Evolutionary conservation across 208 protist species (phyloP), one percentile per base, ranked within the genome.

Genomic region (Wallacemonas sp.): DNA sequence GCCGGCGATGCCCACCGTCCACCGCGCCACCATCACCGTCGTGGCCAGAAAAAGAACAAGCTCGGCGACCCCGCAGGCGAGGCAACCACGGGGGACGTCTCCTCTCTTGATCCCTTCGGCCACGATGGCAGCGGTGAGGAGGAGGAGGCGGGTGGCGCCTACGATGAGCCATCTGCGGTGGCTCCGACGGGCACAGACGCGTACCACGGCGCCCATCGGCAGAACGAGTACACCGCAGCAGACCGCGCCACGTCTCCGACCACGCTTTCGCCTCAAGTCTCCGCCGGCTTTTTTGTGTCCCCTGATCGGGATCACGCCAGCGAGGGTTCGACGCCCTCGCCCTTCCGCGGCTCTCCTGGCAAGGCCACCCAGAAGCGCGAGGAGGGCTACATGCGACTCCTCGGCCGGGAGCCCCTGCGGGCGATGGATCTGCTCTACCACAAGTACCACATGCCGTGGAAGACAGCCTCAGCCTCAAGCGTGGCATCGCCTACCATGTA

Each of bases 341-440:
- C 74, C 15, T 68, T 75, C 34, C 67, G 62, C 61, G 51, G 54
- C 47, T 68, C 74, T 17, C 38, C 69, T 0, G 54, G 45, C 38
- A 69, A 74, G 58, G 54, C 5, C 31, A 0, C 15, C 0, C 58
- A 71, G 64, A 45, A 46, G 46, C 55, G 56, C 36, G 72, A 72
- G 61, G 79, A 80, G 58, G 73, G 60, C 39, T 79, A 84, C 34
- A 24, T 73, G 36, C 73, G 76, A 9, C 68, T 89, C 31, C 56
- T 90, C 31, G 34, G 55, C 42, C 66, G 76, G 55, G 76, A 88
- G 30, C 71, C 86, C 0, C 60, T 75, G n/a, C 66, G 67, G 49
- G 80, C 86, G 41, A 63, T 93, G 26, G 75, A 81, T 28, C 41
- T 72, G 44, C 72, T 93, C 27, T 76, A 77, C 44, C 62, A 72